Base-by-base conservation (phyloP, 1,284 basidiomycete genomes). In the Schizophyllum amplum region DNA sequence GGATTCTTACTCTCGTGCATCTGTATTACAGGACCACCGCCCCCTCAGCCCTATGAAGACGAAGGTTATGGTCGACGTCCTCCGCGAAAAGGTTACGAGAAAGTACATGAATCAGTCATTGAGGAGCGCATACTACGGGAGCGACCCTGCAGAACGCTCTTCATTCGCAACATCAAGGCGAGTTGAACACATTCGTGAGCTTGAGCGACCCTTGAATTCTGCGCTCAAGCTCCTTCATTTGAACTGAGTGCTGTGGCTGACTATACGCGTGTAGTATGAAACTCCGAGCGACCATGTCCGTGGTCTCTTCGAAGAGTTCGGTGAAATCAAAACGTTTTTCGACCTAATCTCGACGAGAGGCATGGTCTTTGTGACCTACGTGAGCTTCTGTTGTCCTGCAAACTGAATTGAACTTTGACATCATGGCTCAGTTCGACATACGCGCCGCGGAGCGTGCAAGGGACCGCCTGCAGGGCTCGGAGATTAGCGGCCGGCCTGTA, bases 341-440 rank as follows among this genome's bases (percentile, higher is more conserved):
- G 96, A 99, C 71, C 76, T 98, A 26, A 92, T 98, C 61, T 82
- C 85, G 53, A 95, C 92, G 27, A 83, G 96, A 59, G 96, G 96
- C 20, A 95, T 99, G 88, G 90, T 96, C 4, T 99, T 99, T 72
- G 89, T 98, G 55, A 98, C 95, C 55, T 99, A 92, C 69, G 94
- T 97, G 74, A 82, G 94, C 33, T 82, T 13, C 21, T 47, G 22
- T 33, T 52, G 24, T 53, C 21, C 47, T 54, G 25, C 46, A 55
- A 48, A 55, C 51, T 63, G 62, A 55, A 62, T 55, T 56, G 20
- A 24, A 17, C 47, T 17, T 17, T 64, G 22, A 57, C n/a, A n/a
- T n/a, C n/a, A n/a, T n/a, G n/a, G n/a, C n/a, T 55, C 65, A 97
- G 94, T 98, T 77, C 69, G 96, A 98, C 70, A 72, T 96, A 20